Conservation (phyloP, 371 early-diverging fungal species). For the Lichtheimia ramosa region DNA sequence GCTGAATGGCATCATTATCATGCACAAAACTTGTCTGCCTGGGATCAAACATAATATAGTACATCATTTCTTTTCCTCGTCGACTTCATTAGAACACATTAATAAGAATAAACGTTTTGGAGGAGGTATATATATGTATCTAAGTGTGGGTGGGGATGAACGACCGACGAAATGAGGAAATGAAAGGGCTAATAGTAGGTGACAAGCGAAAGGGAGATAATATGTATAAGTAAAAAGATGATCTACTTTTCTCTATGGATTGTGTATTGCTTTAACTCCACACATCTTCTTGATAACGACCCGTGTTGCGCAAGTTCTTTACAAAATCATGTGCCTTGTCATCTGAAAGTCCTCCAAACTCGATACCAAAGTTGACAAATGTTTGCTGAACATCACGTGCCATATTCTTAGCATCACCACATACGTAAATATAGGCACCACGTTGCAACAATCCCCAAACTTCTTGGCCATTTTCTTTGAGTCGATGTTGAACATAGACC, state of each 20-base stretch:
- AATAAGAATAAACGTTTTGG: too few species aligned
- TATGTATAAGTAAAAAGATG: neutral
- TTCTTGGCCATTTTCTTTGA: slow-evolving; percentile 60
- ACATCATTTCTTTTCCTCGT: too few species aligned
- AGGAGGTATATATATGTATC: too few species aligned
- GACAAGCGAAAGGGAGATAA: neutral
- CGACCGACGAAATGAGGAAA: neutral
- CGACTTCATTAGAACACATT: too few species aligned
- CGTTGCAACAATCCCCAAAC: slow-evolving; percentile 78
- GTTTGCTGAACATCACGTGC: slow-evolving; percentile 85
- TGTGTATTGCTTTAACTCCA: slow-evolving; percentile 65
- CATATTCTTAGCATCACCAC: slow-evolving; percentile 97
- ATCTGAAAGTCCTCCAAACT: slow-evolving; percentile 68
- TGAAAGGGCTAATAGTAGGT: neutral
- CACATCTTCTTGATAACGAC: slow-evolving; percentile 94
- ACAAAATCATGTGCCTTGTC: slow-evolving; percentile 76
- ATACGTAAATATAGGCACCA: slow-evolving; percentile 87
- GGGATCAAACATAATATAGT: neutral
- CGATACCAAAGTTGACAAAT: slow-evolving; percentile 69
- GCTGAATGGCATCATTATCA: slow-evolving; percentile 29
- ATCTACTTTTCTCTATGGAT: neutral
- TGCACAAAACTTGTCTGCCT: slow-evolving; percentile 12
- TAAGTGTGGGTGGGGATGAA: neutral
- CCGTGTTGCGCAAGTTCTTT: slow-evolving; percentile 76
- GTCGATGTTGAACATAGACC: slow-evolving; percentile 87